Base-by-base conservation (phyloP, 352 stramenopile species). In the Phytophthora constricta region DNA sequence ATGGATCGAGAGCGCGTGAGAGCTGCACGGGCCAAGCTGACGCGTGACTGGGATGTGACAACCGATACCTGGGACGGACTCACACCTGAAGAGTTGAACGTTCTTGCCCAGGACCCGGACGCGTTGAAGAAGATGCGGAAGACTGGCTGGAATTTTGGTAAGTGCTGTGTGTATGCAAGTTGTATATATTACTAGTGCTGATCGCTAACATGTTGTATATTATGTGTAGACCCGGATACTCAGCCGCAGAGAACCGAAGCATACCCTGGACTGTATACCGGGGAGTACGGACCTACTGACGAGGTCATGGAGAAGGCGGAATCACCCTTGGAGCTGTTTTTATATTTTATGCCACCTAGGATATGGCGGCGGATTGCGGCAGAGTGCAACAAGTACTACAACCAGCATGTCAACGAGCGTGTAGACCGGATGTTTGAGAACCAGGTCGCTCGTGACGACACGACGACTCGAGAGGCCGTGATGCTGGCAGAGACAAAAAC, bases 321-420 rank as follows among this genome's bases (percentile, higher is more conserved):
- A 14, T 58, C 50, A 16, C 50, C 50, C 5, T 23, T 58, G 3
- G 50, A 46, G 20, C 31, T 58, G 1, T 47, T 58, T 4, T 58
- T 26, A 4, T 28, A 19, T 41, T 58, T 45, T 16, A 13, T 56
- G 16, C 50, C 50, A 17, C 46, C 27, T 5, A 14, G 16, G 16
- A 5, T 58, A 7, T 58, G 28, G 28, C 50, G 19, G 16, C 23
- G 33, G 19, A 27, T 47, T 25, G 50, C 50, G n/a, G 28, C 26
- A n/a, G 50, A 58, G 20, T 27, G n/a, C 8, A 58, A 47, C 37
- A 28, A 27, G 4, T 58, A 58, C n/a, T 31, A 19, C 17, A 1
- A 17, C 4, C 28, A 47, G 23, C n/a, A 46, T 31, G n/a, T 58
- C 7, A 17, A 14, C 2, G 31, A 46, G 7, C 28, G 46, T 13